Base-by-base conservation (phyloP, 2,329 filamentous ascomycete species). In the Fusarium virguliforme region DNA sequence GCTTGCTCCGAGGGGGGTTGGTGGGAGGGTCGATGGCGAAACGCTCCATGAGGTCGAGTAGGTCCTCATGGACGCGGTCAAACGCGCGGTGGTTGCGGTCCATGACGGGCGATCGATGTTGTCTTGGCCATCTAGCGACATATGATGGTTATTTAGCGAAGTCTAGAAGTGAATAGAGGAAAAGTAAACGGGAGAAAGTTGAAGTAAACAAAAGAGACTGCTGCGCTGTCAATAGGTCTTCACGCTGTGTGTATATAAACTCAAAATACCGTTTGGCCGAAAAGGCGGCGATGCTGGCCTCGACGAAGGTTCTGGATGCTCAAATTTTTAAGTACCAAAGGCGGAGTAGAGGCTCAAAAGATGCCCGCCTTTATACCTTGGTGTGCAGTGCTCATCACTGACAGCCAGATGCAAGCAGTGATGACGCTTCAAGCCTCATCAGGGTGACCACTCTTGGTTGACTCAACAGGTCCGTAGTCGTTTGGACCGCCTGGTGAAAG, bases 1-100 rank as follows among this genome's bases (percentile, higher is more conserved):
- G 46, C 54, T 1, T 60, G 18, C 46, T 75, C 67, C 1, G 75
- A 60, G 1, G 72, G 28, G 32, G 35, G 4, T 55, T 15, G 1
- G 58, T 54, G 2, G 51, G 18, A 0, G 68, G 72, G 4, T 73
- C 38, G 12, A 72, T 56, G 0, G 58, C 43, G 2, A 61, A 40
- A 3, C 64, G 56, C 8, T 60, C 24, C 8, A 77, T 8, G 8
- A 77, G 51, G 7, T 68, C 46, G 12, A 75, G 10, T 8, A 77
- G 51, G 15, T 75, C 68, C 9, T 74, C 74, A 18, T 77, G 75
- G 56, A 77, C 67, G 1, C 32, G 40, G 15, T 69, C 61, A 2
- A 73, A 40, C 5, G 67, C 65, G 15, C 56, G 60, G 12, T 26
- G 10, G 12, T 35, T 3, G 5, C n/a, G 35, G n/a, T 50, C 34